Base-by-base conservation (phyloP, 768 basidiomycete genomes). In the Lenzites betulinus region DNA sequence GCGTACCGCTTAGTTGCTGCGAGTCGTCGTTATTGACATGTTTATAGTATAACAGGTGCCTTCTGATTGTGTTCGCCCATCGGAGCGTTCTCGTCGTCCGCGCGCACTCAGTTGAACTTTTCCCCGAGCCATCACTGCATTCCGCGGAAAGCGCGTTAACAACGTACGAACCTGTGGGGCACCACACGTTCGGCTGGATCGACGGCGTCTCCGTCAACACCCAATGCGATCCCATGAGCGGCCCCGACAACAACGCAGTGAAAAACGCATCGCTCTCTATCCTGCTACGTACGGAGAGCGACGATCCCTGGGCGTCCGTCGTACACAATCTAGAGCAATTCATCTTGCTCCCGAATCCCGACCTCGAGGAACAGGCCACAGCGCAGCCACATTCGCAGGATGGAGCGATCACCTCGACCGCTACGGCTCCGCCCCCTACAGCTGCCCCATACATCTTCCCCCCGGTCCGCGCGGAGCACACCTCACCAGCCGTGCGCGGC, bases 171-270 rank as follows among this genome's bases (percentile, higher is more conserved):
- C 75, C 81, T 0, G 67, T 78, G 39, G 79, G 78, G 1, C 67
- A 64, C 2, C 79, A 83, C 63, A 82, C 83, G 2, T 88, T 87
- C 64, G 87, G 87, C 16, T 89, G 87, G 87, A 80, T 87, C 15
- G 88, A 89, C 54, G 82, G 83, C 8, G 76, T 85, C 38, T 79
- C 79, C 2, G 77, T 82, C 8, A 47, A 15, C 1, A 63, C 75
- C 1, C 63, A 70, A 58, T 46, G 50, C 4, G 36, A 47, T 25
- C 49, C 59, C 1, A n/a, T 39, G 26, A 33, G 48, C 11, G 25
- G 25, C 42, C 7, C 7, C 63, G 56, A 20, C 41, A 4, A 13
- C 4, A 16, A 7, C 15, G 2, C 20, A 46, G 44, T n/a, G 8
- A 1, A 54, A 25, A 55, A 43, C 23, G 50, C 64, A 3, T 54